phyloP scores from a whole-genome alignment of 2,329 filamentous ascomycete species.

The Corinectria fuckeliana region DNA sequence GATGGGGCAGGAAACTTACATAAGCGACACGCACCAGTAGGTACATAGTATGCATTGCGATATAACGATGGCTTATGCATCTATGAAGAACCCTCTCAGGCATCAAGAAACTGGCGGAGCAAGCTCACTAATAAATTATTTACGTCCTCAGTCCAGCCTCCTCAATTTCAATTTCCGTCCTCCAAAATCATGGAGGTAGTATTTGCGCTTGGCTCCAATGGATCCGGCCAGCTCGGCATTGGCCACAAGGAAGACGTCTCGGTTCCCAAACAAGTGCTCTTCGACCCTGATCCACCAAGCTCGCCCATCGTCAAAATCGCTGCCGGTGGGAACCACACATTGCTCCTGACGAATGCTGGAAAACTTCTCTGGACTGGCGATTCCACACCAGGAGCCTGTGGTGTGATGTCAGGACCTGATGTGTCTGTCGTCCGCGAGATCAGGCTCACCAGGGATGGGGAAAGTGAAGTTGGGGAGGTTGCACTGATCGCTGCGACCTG shows the following conservation, averaged over 20 bases:
- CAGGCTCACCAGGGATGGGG: constrained; percentile 43
- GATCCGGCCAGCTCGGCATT: constrained; percentile 76
- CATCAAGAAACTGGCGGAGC: background rate
- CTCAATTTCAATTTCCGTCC: constrained; percentile 9
- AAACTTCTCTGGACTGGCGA: constrained; percentile 71
- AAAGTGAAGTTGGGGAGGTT: constrained; percentile 38
- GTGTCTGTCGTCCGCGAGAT: constrained; percentile 49
- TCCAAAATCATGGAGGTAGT: constrained; percentile 53
- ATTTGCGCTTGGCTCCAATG: constrained; percentile 78
- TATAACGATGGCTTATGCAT: constrained; percentile 37
- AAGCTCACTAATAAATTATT: constrained; percentile 4
- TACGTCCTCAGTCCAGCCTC: background rate
- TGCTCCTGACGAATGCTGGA: constrained; percentile 69
- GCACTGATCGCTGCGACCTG: constrained; percentile 73
- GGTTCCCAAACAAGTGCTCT: constrained; percentile 67
- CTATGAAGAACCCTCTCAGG: constrained; percentile 22
- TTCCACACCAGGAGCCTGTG: constrained; percentile 60
- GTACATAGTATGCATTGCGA: constrained; percentile 14
- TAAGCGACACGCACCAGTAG: constrained; percentile 16
- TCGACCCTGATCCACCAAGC: constrained; percentile 50
- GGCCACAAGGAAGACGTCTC: constrained; percentile 75
- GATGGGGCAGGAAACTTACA: constrained; percentile 29
- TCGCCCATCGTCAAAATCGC: constrained; percentile 49
- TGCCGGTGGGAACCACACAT: constrained; percentile 86
- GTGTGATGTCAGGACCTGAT: constrained; percentile 44